Conservation (phyloP, 495 filamentous ascomycete species). For the Viridothelium virens region DNA sequence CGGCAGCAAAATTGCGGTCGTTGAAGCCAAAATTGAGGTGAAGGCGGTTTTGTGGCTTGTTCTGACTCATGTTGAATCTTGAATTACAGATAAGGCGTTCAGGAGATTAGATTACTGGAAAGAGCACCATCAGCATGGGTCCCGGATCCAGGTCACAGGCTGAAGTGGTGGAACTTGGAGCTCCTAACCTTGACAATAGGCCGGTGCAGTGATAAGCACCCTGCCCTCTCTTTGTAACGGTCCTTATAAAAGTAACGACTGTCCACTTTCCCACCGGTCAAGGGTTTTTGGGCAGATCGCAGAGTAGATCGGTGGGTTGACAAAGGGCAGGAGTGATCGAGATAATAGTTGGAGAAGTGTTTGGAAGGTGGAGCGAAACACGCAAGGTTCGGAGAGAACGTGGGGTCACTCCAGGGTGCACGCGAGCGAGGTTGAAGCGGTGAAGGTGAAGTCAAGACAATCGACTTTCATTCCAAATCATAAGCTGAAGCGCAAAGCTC, state of each 20-base stretch:
- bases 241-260: not conserved
- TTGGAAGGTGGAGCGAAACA: not conserved
- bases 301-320: not conserved
- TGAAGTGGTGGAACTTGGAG: not conserved
- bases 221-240: not conserved
- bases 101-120: not conserved
- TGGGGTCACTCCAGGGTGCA: not conserved
- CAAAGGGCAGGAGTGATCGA: not conserved
- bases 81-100: not conserved
- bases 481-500: not conserved
- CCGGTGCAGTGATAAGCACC: not conserved
- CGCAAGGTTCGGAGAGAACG: too few species aligned
- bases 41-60: constrained; percentile 31
- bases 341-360: not conserved
- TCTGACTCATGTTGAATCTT: constrained; percentile 20
- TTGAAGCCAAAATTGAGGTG: constrained; percentile 40
- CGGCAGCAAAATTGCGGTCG: constrained; percentile 31
- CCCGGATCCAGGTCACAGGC: not conserved
- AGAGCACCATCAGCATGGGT: not conserved
- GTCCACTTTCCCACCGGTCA: not conserved
- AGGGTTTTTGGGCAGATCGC: not conserved
- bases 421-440: not conserved
- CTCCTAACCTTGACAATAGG: constrained; percentile 2
- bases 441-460: not conserved
- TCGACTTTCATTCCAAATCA: not conserved